A percentile compares a stretch with the other conserved stretches of the same genome.
Evolutionary conservation across 352 stramenopile species (phyloP).

Genomic region (Pythium grandisporangium): DNA sequence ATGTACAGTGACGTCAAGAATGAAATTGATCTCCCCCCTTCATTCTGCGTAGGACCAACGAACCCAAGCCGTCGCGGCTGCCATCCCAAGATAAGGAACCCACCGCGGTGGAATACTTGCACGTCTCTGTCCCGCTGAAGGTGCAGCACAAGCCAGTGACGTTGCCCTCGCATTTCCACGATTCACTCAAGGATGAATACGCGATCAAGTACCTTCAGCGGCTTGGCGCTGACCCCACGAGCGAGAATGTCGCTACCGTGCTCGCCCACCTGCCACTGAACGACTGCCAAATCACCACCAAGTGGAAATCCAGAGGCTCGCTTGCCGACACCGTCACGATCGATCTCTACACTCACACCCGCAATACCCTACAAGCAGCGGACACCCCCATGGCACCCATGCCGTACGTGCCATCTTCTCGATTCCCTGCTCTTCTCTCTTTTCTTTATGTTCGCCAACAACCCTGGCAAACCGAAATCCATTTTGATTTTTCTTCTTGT

Average conservation of each 20-base stretch:
- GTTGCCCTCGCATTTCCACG: conserved; percentile 28
- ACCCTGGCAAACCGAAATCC: no score
- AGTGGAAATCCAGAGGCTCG: conserved; percentile 49
- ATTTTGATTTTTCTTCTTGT: no score
- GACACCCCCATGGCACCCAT: no score
- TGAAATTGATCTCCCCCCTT: no score
- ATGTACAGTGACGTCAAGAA: no score
- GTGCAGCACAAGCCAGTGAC: conserved; percentile 32
- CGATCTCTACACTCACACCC: conserved; percentile 31
- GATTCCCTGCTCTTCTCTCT: no score
- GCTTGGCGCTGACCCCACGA: conserved; percentile 34
- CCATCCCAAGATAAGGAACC: conserved; percentile 14
- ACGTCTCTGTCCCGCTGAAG: conserved; percentile 46
- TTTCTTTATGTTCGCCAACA: no score
- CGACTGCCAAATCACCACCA: conserved; percentile 40
- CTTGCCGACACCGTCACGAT: conserved; percentile 41
- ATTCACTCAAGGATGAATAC: conserved; percentile 50
- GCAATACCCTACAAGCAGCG: no score
- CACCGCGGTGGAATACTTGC: conserved; percentile 27
- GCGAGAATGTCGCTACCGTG: conserved; percentile 51
- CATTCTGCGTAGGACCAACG: no score
- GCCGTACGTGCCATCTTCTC: no score
- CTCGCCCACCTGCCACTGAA: conserved; percentile 55
- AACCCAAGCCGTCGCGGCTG: no score
- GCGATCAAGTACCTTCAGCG: conserved; percentile 62